Evolutionary conservation across 345 rosid species (phyloP).

Genomic region (Eucalyptus marginata): DNA sequence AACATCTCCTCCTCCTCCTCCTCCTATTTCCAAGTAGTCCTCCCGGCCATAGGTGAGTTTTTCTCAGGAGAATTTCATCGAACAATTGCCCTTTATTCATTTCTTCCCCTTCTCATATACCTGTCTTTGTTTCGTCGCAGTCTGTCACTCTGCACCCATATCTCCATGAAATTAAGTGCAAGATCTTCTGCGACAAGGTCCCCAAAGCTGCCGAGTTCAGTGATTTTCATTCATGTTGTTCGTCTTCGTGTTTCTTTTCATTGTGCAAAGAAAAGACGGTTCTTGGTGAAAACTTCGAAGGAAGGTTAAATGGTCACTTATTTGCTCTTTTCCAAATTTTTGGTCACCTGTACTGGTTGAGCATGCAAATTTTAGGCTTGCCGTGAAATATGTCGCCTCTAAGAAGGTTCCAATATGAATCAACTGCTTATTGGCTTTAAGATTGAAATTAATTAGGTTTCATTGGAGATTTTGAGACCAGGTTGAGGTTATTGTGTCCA

Average conservation of each 20-base stretch:
- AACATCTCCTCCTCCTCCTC: too few species aligned
- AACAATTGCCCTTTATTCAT: background rate
- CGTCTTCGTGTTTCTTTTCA: background rate
- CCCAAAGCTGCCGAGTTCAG: conserved; percentile 77
- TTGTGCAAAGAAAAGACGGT: background rate
- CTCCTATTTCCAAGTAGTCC: too few species aligned
- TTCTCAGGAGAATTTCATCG: conserved; percentile 1
- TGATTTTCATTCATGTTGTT: background rate
- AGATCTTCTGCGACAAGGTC: conserved; percentile 86
- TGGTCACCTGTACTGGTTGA: too few species aligned
- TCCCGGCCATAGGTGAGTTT: conserved; percentile 3
- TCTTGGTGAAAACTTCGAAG: background rate
- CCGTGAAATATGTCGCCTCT: too few species aligned
- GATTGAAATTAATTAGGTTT: background rate
- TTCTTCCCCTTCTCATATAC: background rate
- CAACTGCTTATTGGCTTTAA: background rate
- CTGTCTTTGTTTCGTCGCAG: conserved; percentile 16
- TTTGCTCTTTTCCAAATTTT: too few species aligned
- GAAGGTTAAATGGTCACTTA: too few species aligned
- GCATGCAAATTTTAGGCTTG: too few species aligned
- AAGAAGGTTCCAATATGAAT: too few species aligned
- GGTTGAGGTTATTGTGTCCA: background rate
- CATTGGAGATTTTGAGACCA: too few species aligned
- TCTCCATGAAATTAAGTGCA: conserved; percentile 93
- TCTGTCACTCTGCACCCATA: conserved; percentile 89